phyloP scores from a whole-genome alignment of 768 basidiomycete genomes.

The Hypholoma sublateritium region DNA sequence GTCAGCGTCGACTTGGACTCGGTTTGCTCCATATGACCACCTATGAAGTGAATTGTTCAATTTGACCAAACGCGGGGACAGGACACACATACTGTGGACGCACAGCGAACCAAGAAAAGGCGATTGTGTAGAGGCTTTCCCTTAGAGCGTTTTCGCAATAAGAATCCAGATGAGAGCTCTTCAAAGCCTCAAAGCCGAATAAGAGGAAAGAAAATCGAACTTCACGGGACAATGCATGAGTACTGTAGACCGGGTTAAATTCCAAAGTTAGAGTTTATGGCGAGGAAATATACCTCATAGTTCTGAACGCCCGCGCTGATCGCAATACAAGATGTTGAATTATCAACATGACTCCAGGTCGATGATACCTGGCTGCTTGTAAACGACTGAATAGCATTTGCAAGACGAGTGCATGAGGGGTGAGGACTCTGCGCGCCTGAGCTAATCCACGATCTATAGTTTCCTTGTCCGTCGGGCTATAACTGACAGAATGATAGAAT shows the following conservation, averaged over 20 bases:
- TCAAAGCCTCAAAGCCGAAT: constrained; percentile 90
- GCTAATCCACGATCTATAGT: constrained; percentile 71
- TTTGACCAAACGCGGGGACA: neutral
- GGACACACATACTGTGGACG: constrained; percentile 75
- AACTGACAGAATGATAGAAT: constrained; percentile 81
- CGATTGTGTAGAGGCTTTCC: constrained; percentile 72
- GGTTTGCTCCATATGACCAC: constrained; percentile 96
- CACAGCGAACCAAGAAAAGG: constrained; percentile 91
- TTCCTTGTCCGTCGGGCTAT: constrained; percentile 88
- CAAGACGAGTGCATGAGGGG: constrained; percentile 81
- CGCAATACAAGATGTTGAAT: constrained; percentile 83
- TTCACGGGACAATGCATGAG: constrained; percentile 90
- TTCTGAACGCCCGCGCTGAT: constrained; percentile 67
- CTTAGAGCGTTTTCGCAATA: constrained; percentile 78
- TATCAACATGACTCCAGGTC: constrained; percentile 80
- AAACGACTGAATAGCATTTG: constrained; percentile 90
- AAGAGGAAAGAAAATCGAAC: constrained; percentile 86
- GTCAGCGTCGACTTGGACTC: constrained; percentile 87
- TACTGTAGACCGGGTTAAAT: constrained; percentile 45
- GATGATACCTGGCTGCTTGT: constrained; percentile 89
- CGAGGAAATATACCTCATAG: constrained; percentile 63
- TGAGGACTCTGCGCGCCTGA: constrained; percentile 72
- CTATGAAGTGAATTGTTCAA: constrained; percentile 39
- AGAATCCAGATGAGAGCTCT: constrained; percentile 83
- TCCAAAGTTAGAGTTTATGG: neutral